Percentiles rank a stretch among this genome's conserved stretches.
Evolutionary conservation across 495 filamentous ascomycete species (phyloP).

Genomic region (Lophium mytilinum): DNA sequence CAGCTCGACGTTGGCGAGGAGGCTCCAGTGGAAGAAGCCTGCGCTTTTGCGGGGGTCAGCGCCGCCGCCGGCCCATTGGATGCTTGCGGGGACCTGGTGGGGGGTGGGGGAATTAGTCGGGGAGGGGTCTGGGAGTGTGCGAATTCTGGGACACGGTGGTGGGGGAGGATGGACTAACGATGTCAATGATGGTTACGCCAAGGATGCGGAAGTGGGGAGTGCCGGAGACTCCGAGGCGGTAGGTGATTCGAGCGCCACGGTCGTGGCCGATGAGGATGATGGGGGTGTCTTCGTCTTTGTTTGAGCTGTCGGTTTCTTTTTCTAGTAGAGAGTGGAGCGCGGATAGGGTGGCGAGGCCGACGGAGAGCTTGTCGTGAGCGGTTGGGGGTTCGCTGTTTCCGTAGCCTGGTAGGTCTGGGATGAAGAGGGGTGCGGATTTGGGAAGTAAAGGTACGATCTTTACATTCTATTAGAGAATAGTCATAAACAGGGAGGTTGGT

Average conservation of each 20-base stretch:
- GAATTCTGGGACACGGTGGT: neutral
- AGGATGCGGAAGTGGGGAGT: conserved; percentile 24
- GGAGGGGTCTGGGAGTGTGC: no score
- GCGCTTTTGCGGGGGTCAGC: conserved; percentile 22
- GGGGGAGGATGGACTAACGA: conserved; percentile 25
- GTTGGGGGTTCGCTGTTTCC: conserved; percentile 28
- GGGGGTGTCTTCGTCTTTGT: neutral
- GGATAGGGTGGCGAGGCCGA: conserved; percentile 35
- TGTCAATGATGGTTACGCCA: conserved; percentile 38
- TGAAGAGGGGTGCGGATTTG: conserved; percentile 16
- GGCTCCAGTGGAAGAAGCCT: conserved; percentile 43
- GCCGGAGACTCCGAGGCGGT: conserved; percentile 38
- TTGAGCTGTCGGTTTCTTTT: neutral
- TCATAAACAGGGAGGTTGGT: neutral
- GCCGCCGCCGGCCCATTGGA: conserved; percentile 33
- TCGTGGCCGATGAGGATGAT: conserved; percentile 41
- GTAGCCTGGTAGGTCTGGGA: conserved; percentile 40
- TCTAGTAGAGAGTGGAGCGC: conserved; percentile 26
- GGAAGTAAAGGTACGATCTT: conserved; percentile 25
- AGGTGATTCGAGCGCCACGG: conserved; percentile 41
- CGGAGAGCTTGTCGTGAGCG: conserved; percentile 32
- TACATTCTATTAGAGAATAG: neutral
- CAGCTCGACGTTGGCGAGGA: conserved; percentile 41
- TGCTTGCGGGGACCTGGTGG: conserved; percentile 31
- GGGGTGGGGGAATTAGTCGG: no score